These are phyloP conservation scores for Botryotinia calthae DNA, from an alignment of 2,329 filamentous ascomycete species.

Conservation along the genomic window DNA sequence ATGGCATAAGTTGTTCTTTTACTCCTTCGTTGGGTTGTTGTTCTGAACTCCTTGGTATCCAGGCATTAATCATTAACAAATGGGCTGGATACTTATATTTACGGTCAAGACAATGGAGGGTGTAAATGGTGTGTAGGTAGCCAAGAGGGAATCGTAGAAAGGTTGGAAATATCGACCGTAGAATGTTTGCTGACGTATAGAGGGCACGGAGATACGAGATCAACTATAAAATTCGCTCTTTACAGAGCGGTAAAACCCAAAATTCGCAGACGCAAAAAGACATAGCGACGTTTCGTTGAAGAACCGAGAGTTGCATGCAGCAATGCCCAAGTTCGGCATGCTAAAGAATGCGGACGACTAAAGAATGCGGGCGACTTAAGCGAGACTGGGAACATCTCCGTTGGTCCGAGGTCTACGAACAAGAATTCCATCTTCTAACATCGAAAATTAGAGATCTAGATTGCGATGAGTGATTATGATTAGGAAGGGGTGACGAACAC, in stretches of 20 bases:
- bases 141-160: neutral
- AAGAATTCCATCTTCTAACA: neutral
- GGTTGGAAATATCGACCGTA: neutral
- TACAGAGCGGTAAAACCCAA: neutral
- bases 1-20: neutral
- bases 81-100: neutral
- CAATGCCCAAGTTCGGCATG: neutral
- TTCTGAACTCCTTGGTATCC: neutral
- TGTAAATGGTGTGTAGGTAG: neutral
- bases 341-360: conserved; percentile 3
- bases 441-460: neutral
- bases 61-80: neutral
- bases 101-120: neutral
- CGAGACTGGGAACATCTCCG: neutral
- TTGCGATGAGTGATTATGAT: neutral
- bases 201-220: neutral
- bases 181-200: neutral
- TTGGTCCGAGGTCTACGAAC: neutral
- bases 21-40: neutral
- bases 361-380: conserved; percentile 7
- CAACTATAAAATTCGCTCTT: neutral
- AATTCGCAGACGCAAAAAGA: neutral
- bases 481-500: neutral
- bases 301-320: neutral
- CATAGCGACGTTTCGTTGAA: neutral